phyloP scores from a whole-genome alignment of 371 early-diverging fungal genomes.

The Lichtheimia hyalospora region DNA sequence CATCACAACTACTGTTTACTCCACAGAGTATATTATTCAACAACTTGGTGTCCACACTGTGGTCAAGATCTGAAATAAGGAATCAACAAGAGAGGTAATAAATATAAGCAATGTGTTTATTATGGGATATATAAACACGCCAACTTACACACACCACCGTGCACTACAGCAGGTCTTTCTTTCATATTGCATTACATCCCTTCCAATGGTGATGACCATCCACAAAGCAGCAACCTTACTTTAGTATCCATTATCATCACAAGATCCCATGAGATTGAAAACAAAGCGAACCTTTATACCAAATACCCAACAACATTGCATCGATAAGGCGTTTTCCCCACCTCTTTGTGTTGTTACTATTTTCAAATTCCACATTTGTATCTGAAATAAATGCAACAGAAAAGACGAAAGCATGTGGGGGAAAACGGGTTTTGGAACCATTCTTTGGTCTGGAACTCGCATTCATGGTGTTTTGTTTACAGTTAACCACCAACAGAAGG shows the following conservation, averaged over 20 bases:
- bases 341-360: background rate
- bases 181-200: too few species aligned
- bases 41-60: conserved; percentile 25
- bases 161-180: too few species aligned
- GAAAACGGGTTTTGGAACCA: background rate
- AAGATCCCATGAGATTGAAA: background rate
- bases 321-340: background rate
- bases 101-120: conserved; percentile 2
- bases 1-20: conserved; percentile 17
- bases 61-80: conserved; percentile 18
- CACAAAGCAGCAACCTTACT: conserved; percentile 2
- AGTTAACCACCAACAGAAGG: background rate
- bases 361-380: background rate
- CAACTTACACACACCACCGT: too few species aligned
- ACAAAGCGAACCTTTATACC: too few species aligned
- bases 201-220: background rate
- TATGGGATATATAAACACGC: background rate
- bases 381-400: background rate
- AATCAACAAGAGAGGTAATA: background rate
- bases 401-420: background rate
- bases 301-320: background rate
- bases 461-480: background rate
- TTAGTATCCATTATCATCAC: background rate
- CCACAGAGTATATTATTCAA: conserved; percentile 20
- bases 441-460: background rate